Evolutionary conservation across 2,329 filamentous ascomycete genomes (phyloP), one percentile per base, ranked within the genome.

Genomic region (Macrophomina phaseolina): DNA sequence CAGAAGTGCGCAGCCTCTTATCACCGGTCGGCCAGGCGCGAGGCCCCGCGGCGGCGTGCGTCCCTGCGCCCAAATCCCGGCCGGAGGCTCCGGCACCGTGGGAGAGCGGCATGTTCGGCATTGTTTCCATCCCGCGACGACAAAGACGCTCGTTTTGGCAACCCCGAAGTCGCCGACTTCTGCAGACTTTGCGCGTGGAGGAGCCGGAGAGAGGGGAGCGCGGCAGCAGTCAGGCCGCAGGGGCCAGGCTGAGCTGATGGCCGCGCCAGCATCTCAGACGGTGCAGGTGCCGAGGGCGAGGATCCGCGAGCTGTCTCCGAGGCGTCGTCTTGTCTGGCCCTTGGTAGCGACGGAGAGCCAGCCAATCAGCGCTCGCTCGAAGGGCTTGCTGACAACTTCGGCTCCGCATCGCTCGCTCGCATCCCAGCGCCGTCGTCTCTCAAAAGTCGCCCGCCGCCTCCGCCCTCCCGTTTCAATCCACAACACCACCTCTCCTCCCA

Each of bases 371-470:
- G 53, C n/a, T 45, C 9, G 16, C 40, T 32, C 28, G 46, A 66
- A 51, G n/a, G 40, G n/a, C 32, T 66, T 66, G 64, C 64, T 66
- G 64, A 66, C 64, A 61, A 32, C 42, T 28, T 45, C 64, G 64
- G 64, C 64, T 66, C 64, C 53, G 64, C 64, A 51, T 58, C 46
- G 53, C 45, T 46, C 36, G 53, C 36, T 34, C 40, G 23, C 58
- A 49, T 48, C 30, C 56, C 58, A 62, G 45, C 28, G 58, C 58
- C 58, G 7, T 16, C n/a, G 28, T 62, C 28, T 34, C 53, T 42
- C 58, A 62, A 62, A 62, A 62, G 58, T 62, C 58, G 58, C 58
- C 56, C 40, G 40, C 58, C 36, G 23, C 56, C 55, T 66, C 56
- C 30, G 56, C 48, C 42, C 65, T 56, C 45, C 52, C 36, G 46